Evolutionary conservation across 495 filamentous ascomycete species (phyloP).

Genomic region (Hyaloscypha hepaticicola): DNA sequence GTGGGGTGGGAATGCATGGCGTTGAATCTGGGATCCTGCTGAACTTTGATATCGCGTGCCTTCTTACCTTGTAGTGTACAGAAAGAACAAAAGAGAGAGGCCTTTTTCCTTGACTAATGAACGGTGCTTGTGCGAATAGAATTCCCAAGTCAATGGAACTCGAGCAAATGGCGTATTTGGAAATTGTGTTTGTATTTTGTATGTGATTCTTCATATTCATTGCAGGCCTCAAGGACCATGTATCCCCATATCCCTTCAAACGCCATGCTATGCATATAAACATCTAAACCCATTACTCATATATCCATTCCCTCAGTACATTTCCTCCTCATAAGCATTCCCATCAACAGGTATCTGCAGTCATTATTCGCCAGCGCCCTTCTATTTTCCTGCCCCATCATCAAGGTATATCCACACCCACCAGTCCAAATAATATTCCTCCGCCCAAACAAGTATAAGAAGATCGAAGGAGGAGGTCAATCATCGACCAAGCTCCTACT

Average conservation of each 20-base stretch:
- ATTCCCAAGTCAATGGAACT: not conserved
- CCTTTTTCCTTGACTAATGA: not conserved
- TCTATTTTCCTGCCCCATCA: not conserved
- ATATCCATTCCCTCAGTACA: not conserved
- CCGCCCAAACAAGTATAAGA: not conserved
- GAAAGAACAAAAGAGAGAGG: slow-evolving; percentile 5
- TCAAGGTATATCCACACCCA: too few relatives aligned
- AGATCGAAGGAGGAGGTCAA: not conserved
- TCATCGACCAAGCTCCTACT: slow-evolving; percentile 29
- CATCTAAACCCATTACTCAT: slow-evolving; percentile 1
- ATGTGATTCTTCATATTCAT: slow-evolving; percentile 6
- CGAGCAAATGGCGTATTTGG: too few relatives aligned
- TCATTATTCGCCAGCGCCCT: not conserved
- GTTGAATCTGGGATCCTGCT: slow-evolving; percentile 11
- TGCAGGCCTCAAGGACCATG: not conserved
- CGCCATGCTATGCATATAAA: slow-evolving; percentile 9
- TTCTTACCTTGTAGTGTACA: slow-evolving; percentile 21
- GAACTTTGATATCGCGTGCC: not conserved
- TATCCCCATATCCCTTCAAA: not conserved
- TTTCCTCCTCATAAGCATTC: not conserved
- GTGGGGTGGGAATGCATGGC: slow-evolving; percentile 16
- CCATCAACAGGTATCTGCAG: not conserved
- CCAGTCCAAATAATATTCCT: too few relatives aligned
- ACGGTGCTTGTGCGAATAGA: not conserved
- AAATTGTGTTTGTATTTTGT: not conserved